Evolutionary conservation across 495 filamentous ascomycete genomes (phyloP).

Genomic region (Annulohypoxylon maeteangense): DNA sequence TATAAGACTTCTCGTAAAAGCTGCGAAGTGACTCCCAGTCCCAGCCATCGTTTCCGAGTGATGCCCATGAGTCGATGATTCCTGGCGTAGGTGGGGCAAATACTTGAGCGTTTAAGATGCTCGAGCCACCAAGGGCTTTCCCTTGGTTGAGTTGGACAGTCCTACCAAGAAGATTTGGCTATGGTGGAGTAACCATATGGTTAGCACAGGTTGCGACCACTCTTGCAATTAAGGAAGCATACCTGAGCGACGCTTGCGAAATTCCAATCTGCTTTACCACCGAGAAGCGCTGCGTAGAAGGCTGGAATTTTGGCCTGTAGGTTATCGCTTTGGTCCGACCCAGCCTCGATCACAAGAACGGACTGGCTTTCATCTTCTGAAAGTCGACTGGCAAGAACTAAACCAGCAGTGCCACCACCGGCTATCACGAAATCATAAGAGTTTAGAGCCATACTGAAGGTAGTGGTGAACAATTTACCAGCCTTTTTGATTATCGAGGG

Average conservation of each 20-base stretch:
- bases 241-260: slow-evolving; percentile 33
- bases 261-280: slow-evolving; percentile 21
- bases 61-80: slow-evolving; percentile 53
- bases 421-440: slow-evolving; percentile 38
- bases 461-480: too few relatives aligned
- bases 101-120: slow-evolving; percentile 34
- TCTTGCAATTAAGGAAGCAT: slow-evolving; percentile 25
- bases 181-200: not conserved
- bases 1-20: slow-evolving; percentile 36
- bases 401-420: slow-evolving; percentile 57
- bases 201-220: not conserved
- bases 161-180: slow-evolving; percentile 12
- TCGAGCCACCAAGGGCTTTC: slow-evolving; percentile 37
- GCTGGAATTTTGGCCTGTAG: slow-evolving; percentile 23
- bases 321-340: slow-evolving; percentile 37
- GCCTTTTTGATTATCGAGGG: too few relatives aligned
- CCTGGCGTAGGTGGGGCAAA: slow-evolving; percentile 24
- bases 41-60: slow-evolving; percentile 55
- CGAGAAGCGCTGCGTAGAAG: slow-evolving; percentile 45
- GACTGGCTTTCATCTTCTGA: slow-evolving; percentile 52
- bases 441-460: too few relatives aligned
- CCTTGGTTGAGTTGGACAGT: slow-evolving; percentile 54
- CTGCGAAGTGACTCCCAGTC: slow-evolving; percentile 37
- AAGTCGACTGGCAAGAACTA: slow-evolving; percentile 59
- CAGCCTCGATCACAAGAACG: slow-evolving; percentile 61